Evolutionary conservation across 257 asterid genomes (phyloP).

Genomic region (Solanum medicagineum): DNA sequence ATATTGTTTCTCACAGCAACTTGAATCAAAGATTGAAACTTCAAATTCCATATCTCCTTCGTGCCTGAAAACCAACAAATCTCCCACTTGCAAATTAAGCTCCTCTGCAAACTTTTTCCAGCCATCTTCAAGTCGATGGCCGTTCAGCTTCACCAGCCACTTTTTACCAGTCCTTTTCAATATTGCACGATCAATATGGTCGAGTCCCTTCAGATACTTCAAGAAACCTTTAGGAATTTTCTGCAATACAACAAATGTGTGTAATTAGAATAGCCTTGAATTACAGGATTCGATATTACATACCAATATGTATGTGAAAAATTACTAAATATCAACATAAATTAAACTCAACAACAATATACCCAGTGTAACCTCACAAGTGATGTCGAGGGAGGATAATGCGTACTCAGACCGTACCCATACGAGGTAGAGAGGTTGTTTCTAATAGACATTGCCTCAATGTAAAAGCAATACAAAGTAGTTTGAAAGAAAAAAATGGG

Average conservation of each 20-base stretch:
- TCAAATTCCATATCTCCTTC: not conserved
- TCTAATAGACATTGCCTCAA: too few species aligned
- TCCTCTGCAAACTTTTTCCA: not conserved
- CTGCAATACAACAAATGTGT: not conserved
- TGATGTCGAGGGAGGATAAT: too few species aligned
- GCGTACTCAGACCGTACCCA: too few species aligned
- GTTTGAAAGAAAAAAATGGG: too few species aligned
- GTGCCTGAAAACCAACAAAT: not conserved
- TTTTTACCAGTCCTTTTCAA: not conserved
- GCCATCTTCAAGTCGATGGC: not conserved
- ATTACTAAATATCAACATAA: too few species aligned
- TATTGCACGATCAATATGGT: not conserved
- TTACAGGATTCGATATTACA: too few species aligned
- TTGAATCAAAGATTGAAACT: not conserved
- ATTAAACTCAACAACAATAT: too few species aligned
- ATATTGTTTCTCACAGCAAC: not conserved
- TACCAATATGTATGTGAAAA: too few species aligned
- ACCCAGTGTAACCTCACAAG: too few species aligned
- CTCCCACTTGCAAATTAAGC: not conserved
- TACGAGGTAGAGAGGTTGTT: too few species aligned
- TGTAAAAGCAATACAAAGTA: too few species aligned
- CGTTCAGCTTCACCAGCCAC: not conserved
- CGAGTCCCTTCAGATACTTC: not conserved
- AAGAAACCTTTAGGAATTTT: not conserved
- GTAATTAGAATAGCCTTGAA: not conserved